Base-by-base conservation (phyloP, 225 moss, liverwort and hornwort genomes). In the Thuidium tamariscinum region DNA sequence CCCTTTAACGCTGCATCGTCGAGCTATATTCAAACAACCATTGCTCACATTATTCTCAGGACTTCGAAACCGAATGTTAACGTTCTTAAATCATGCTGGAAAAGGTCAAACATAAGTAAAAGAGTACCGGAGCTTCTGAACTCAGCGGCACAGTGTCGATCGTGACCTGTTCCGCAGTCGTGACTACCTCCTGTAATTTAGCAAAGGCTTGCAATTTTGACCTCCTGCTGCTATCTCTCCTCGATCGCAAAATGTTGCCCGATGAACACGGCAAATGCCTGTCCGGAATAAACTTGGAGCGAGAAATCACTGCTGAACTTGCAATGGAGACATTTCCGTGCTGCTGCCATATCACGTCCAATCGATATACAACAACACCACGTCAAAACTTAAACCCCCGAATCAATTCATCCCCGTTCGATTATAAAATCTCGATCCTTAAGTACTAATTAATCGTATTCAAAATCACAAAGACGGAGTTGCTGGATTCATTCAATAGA, bases 121-220 rank as follows among this genome's bases (percentile, higher is more conserved):
- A 74, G 36, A 27, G 23, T 86, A 93, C 93, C 93, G 91, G 91
- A 75, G 61, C 48, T 79, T 73, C 88, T 74, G 86, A 48, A 84
- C 85, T 86, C 68, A 73, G 65, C 25, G 89, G 79, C 61, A 70
- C 77, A 49, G 83, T 70, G 66, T 65, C 80, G 80, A 84, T 85
- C 74, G 82, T 67, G 86, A 88, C 84, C 62, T 83, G 70, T 57
- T 91, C 89, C 73, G 63, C 82, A 84, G 37, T 77, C 10, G 52
- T 37, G 74, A 19, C 54, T 87, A 85, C 66, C 15, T 61, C 42
- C 81, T 65, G 86, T 60, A 91, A 68, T 72, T 87, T 81, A 42
- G 89, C 77, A 88, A 86, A 69, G 60, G 87, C 87, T 42, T 87
- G 56, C 68, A 93, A 83, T 63, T 82, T 90, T 39, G 85, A 75